These are phyloP conservation scores for Dissoconium aciculare DNA, from an alignment of 2,329 filamentous ascomycete species.

Conservation along the genomic window DNA sequence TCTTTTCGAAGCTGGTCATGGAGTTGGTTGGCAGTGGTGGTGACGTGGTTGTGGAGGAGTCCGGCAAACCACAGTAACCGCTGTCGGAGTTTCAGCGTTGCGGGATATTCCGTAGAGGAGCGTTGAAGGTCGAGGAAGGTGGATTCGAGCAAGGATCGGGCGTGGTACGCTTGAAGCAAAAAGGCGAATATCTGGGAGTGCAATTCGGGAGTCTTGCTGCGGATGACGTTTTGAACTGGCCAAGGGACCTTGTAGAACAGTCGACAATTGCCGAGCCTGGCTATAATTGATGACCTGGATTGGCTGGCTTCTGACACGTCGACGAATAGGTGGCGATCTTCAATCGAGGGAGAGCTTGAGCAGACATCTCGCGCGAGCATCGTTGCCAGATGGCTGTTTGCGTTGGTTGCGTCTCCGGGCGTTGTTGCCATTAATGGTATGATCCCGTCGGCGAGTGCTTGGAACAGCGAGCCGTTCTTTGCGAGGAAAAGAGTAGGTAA, in stretches of 20 bases:
- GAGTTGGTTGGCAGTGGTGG: slow-evolving; percentile 51
- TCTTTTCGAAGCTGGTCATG: slow-evolving; percentile 41
- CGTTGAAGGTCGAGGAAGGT: slow-evolving; percentile 23
- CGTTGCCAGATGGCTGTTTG: no score
- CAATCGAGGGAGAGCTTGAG: slow-evolving; percentile 35
- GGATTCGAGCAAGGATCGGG: slow-evolving; percentile 50
- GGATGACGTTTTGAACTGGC: slow-evolving; percentile 57
- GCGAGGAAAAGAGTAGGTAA: slow-evolving; percentile 64
- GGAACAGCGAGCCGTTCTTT: slow-evolving; percentile 53
- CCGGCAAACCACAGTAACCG: slow-evolving; percentile 60
- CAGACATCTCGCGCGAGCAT: slow-evolving; percentile 64
- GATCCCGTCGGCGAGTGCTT: slow-evolving; percentile 42
- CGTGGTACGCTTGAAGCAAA: slow-evolving; percentile 61
- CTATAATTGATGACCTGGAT: slow-evolving; percentile 4
- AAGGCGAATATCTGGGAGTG: slow-evolving; percentile 65
- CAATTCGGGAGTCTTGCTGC: slow-evolving; percentile 43
- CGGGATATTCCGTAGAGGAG: slow-evolving; percentile 6
- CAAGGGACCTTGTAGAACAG: slow-evolving; percentile 31
- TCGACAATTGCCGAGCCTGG: slow-evolving; percentile 8
- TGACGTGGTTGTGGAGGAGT: slow-evolving; percentile 60
- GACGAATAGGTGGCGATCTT: slow-evolving; percentile 49
- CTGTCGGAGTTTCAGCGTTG: slow-evolving; percentile 44
- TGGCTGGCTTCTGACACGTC: slow-evolving; percentile 36
- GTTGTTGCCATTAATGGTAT: not conserved
- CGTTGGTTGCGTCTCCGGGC: not conserved